These are phyloP conservation scores for Pseudocercospora crystallina DNA, from an alignment of 2,329 filamentous ascomycete genomes.

Conservation along the genomic window DNA sequence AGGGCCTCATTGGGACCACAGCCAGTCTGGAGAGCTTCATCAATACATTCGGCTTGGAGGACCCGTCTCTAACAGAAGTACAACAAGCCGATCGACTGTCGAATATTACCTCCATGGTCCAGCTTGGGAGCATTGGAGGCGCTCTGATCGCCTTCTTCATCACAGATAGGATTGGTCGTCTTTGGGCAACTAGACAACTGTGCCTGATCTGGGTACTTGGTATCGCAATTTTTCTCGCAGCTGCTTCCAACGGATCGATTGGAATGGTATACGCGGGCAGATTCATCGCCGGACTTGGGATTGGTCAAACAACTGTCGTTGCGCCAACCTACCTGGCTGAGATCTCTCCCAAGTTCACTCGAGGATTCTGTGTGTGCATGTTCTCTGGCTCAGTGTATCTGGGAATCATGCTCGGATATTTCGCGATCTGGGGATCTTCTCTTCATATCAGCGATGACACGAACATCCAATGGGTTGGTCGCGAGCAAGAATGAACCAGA, in stretches of 20 bases:
- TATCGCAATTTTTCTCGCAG: slow-evolving; percentile 46
- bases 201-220: slow-evolving; percentile 31
- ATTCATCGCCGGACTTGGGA: slow-evolving; percentile 45
- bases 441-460: slow-evolving; percentile 49
- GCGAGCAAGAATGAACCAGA: too few relatives aligned
- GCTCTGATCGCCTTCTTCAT: slow-evolving; percentile 56
- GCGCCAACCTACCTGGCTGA: slow-evolving; percentile 63
- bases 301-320: slow-evolving; percentile 56
- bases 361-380: slow-evolving; percentile 68
- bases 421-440: slow-evolving; percentile 60
- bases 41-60: slow-evolving; percentile 56
- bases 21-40: slow-evolving; percentile 66
- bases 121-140: slow-evolving; percentile 72
- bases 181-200: slow-evolving; percentile 32
- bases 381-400: slow-evolving; percentile 70
- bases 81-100: slow-evolving; percentile 60
- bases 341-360: slow-evolving; percentile 31
- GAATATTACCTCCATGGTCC: slow-evolving; percentile 82
- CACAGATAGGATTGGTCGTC: slow-evolving; percentile 34
- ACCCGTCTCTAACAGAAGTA: slow-evolving; percentile 47
- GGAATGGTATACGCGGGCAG: slow-evolving; percentile 40
- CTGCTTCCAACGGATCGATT: slow-evolving; percentile 36
- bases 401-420: slow-evolving; percentile 77
- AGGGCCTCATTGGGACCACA: slow-evolving; percentile 64
- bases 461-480: slow-evolving; percentile 44